Base-by-base conservation (phyloP, 257 asterid species). In the Nyctanthes arbortristis region DNA sequence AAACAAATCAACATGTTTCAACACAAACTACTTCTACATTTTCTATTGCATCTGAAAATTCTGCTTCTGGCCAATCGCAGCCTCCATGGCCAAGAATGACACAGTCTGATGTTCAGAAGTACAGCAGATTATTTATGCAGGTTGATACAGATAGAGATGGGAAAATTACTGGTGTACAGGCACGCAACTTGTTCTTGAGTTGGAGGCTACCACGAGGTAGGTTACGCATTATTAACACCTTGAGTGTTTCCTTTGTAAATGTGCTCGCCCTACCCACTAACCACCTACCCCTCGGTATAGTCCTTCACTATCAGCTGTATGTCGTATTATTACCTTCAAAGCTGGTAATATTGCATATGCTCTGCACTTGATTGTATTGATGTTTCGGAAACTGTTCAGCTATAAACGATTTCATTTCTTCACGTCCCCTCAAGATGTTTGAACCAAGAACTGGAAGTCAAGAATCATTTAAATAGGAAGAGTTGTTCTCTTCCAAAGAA, bases 121-220 rank as follows among this genome's bases (percentile, higher is more conserved):
- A 94, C 71, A 72, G 85, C 73, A 89, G 85, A 85, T 96, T 89
- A 63, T 94, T 94, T 84, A 80, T 87, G 80, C 93, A 89, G 74
- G 99, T 92, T 63, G 99, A 91, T 81, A 86, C 85, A 0, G 98
- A 94, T 77, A 77, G 86, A 75, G 99, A 94, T 89, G 99, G 98
- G 67, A 89, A 88, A 80, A 92, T 94, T 59, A 81, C 88, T 7
- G 99, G 97, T 64, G 93, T 81, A 79, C 93, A 94, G 89, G 99
- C 99, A 6, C 94, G 93, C 45, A 80, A 87, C 80, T 89, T 94
- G 66, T 94, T 94, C 81, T 83, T 94, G 75, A 94, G 98, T 82
- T 94, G 99, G 99, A 87, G 79, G 88, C 84, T 84, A 74, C 97
- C 98, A 36, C 84, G 88, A 85, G 98, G 98, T 94, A 77, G 29